Conservation (phyloP, 108 stramenopile species). For the Skeletonema costatum region DNA sequence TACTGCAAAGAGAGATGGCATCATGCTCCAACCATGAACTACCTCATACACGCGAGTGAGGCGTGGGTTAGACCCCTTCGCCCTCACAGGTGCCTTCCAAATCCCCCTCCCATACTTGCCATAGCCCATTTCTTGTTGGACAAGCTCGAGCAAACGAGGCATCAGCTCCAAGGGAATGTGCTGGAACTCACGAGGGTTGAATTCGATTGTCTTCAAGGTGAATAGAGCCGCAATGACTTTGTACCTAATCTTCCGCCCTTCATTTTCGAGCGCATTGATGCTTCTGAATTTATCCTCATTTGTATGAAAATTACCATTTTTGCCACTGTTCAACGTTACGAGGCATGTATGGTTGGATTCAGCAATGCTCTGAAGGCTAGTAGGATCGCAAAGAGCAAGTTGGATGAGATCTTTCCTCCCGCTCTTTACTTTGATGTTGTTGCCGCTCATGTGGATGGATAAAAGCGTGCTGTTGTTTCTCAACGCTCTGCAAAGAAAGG, state of each 20-base stretch:
- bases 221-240: background rate
- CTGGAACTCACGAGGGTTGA: background rate
- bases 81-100: background rate
- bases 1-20: background rate
- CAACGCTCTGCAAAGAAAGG: constrained; percentile 3
- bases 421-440: background rate
- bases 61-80: background rate
- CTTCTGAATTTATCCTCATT: background rate
- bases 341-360: constrained; percentile 1
- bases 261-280: constrained; percentile 7
- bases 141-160: constrained; percentile 5
- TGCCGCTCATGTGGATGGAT: background rate
- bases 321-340: background rate
- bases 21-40: background rate
- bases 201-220: background rate
- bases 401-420: background rate
- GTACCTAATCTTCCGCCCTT: constrained; percentile 1
- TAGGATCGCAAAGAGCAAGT: constrained; percentile 1
- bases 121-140: background rate
- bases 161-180: constrained; percentile 2
- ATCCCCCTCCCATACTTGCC: background rate
- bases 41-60: background rate
- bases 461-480: background rate
- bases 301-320: background rate
- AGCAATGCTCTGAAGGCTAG: background rate